Evolutionary conservation across 192 early-diverging fungal genomes (phyloP).

Genomic region (Coemansia asiatica): DNA sequence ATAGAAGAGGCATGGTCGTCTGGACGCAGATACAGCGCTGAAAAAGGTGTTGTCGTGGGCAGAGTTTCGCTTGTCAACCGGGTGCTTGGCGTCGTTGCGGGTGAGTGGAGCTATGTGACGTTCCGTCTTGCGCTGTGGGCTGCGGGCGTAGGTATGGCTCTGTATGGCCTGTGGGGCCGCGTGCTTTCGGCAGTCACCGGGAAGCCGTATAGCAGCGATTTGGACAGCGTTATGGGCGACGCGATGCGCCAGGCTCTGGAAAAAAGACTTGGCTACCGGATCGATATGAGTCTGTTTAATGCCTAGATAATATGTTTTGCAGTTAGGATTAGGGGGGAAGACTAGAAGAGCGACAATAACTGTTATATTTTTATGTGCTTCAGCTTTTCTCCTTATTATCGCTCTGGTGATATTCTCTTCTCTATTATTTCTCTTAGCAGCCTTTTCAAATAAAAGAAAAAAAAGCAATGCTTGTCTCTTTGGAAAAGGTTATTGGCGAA

Average conservation of each 20-base stretch:
- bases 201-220: slow-evolving; percentile 43
- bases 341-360: too few species aligned
- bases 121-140: slow-evolving; percentile 52
- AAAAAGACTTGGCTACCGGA: slow-evolving; percentile 71
- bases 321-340: neutral
- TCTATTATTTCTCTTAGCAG: neutral
- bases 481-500: slow-evolving; percentile 17
- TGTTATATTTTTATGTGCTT: neutral
- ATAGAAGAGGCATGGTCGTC: slow-evolving; percentile 36
- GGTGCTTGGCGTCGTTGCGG: slow-evolving; percentile 8
- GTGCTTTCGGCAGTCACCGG: slow-evolving; percentile 17
- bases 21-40: slow-evolving; percentile 12
- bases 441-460: too few species aligned
- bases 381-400: neutral
- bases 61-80: slow-evolving; percentile 22
- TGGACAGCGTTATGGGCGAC: slow-evolving; percentile 78
- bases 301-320: slow-evolving; percentile 56
- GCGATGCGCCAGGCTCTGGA: slow-evolving; percentile 66
- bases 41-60: slow-evolving; percentile 12
- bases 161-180: slow-evolving; percentile 34
- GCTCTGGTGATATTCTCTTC: neutral
- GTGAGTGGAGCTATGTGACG: slow-evolving; percentile 43
- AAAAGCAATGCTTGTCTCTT: slow-evolving; percentile 26
- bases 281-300: slow-evolving; percentile 77
- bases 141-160: slow-evolving; percentile 46